Conservation (phyloP, 306 rosid genomes). For the Quercus ilex region DNA sequence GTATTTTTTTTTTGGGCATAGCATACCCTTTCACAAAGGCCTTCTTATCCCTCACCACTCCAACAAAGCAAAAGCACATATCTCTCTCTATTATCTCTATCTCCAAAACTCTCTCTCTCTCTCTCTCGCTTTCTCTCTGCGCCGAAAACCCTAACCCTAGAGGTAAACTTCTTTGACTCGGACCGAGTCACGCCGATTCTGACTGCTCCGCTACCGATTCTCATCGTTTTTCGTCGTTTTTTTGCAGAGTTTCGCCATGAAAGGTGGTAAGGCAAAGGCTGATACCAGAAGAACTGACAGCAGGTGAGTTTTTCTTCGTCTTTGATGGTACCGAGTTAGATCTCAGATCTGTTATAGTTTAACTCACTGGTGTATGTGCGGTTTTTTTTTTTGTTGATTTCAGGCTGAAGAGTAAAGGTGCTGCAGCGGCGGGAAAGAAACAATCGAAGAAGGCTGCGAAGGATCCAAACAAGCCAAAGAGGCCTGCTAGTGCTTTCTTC, state of each 20-base stretch:
- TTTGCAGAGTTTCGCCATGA: constrained; percentile 42
- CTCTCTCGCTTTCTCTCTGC: not conserved
- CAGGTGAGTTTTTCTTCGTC: constrained; percentile 34
- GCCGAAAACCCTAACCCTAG: constrained; percentile 9
- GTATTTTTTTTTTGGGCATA: constrained; percentile 12
- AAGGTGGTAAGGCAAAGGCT: constrained; percentile 60
- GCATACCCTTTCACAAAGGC: constrained; percentile 13
- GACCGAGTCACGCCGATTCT: constrained; percentile 1
- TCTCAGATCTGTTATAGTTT: constrained; percentile 11
- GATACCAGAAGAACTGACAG: constrained; percentile 42
- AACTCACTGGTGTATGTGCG: not conserved
- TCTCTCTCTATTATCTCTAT: not conserved
- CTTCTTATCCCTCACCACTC: constrained; percentile 47
- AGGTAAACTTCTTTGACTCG: constrained; percentile 25
- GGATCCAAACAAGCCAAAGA: constrained; percentile 94
- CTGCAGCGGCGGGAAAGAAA: constrained; percentile 55
- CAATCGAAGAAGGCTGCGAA: constrained; percentile 59
- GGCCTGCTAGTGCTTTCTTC: constrained; percentile 95
- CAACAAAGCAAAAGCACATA: constrained; percentile 23
- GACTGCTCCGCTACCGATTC: not conserved
- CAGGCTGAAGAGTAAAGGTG: constrained; percentile 76
- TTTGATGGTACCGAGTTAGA: not conserved
- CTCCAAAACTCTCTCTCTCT: too few relatives aligned
- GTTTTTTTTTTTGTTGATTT: not conserved
- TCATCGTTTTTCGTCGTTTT: not conserved